Base-by-base conservation (phyloP, 176 grass and related monocot species). In the Tuctoria greenei region DNA sequence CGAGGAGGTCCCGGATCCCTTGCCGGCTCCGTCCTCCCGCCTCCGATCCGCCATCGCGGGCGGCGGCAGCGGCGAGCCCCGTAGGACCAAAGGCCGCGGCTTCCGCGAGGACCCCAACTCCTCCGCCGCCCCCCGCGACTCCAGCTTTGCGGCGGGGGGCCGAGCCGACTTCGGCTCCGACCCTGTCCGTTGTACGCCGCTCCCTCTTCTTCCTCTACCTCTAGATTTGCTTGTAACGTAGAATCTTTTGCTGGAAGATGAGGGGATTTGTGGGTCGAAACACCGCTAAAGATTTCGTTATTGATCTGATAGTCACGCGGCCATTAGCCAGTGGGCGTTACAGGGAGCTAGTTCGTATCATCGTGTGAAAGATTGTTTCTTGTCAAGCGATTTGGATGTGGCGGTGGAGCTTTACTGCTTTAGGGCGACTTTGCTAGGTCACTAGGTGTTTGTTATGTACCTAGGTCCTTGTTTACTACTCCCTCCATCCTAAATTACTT, bases 61-160 rank as follows among this genome's bases (percentile, higher is more conserved):
- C 26, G 91, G 79, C 31, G 31, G 31, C 64, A 71, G 64, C 85
- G 87, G 62, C 2, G 86, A 14, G 4, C 43, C 64, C 4, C 87
- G 81, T 59, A 94, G 76, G 81, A 98, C 95, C 58, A 98, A 94
- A 63, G 95, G 95, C 11, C 86, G 95, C 17, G 95, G 95, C 18
- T 94, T 98, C 86, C 91, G 86, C 50, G 95, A 92, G 8, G 91
- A 93, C 36, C 61, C 71, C 4, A 76, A 67, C 66, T 41, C 69
- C 26, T 76, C 71, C 8, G 44, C 88, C 35, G 71, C 64, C 10
- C 80, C 80, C 71, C 90, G 86, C 55, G 82, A 80, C 61, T 74
- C 79, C 35, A 86, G 81, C 49, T 85, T 97, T 11, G 78, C 70
- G 1, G 69, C 70, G 8, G 66, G 52, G 11, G 76, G 86, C 9